Percentiles rank a stretch among this genome's conserved stretches.
Conservation (phyloP, 2,329 filamentous ascomycete species). For the Cytospora piceicola region DNA sequence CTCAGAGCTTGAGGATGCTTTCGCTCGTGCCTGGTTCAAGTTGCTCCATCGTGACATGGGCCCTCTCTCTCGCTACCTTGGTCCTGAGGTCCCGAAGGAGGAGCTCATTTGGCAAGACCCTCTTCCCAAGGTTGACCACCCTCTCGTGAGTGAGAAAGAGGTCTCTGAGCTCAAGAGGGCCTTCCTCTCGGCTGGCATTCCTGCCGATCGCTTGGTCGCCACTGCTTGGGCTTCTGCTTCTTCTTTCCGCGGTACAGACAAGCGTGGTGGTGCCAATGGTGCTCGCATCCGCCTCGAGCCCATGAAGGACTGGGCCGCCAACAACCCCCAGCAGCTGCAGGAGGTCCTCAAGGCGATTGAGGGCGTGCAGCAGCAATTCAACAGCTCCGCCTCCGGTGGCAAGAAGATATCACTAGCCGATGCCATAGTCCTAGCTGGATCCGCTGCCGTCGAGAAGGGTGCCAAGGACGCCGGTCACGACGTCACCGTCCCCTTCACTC, state of each 20-base stretch:
- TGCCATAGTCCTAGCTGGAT: constrained; percentile 75
- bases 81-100: constrained; percentile 74
- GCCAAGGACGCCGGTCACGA: constrained; percentile 52
- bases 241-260: constrained; percentile 75
- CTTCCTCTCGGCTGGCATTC: constrained; percentile 66
- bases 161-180: constrained; percentile 68
- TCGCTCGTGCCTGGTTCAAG: constrained; percentile 81
- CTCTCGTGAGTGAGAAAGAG: constrained; percentile 65
- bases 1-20: constrained; percentile 69
- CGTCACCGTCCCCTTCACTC: constrained; percentile 69
- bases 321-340: constrained; percentile 70
- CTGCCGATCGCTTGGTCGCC: constrained; percentile 63
- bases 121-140: constrained; percentile 62
- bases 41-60: constrained; percentile 80
- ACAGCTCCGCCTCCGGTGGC: constrained; percentile 56
- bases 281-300: constrained; percentile 75
- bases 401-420: constrained; percentile 82
- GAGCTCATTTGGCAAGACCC: constrained; percentile 76
- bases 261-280: constrained; percentile 82
- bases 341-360: constrained; percentile 67
- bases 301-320: constrained; percentile 73
- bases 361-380: constrained; percentile 68
- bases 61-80: constrained; percentile 70
- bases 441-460: constrained; percentile 73
- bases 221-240: constrained; percentile 72